phyloP scores from a whole-genome alignment of 768 basidiomycete species.

The Podaxis rugospora region DNA sequence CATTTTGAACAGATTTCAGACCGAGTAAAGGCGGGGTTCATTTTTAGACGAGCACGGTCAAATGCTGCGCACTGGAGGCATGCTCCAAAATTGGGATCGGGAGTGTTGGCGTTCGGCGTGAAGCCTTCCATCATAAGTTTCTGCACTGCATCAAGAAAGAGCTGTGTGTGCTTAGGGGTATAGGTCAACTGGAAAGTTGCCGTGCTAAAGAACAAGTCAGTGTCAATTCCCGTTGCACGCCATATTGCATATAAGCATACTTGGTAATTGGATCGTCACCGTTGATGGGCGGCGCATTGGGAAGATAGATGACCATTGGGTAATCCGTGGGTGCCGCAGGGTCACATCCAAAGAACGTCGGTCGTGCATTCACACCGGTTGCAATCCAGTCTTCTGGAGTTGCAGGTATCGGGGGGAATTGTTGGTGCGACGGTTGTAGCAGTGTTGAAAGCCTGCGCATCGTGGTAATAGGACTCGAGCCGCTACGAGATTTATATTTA shows the following conservation, averaged over 20 bases:
- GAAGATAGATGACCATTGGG: conserved; percentile 71
- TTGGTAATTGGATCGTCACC: conserved; percentile 63
- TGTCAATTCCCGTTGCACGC: neutral
- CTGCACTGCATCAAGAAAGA: conserved; percentile 62
- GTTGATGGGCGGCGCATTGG: conserved; percentile 67
- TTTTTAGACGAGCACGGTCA: conserved; percentile 45
- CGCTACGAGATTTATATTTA: conserved; percentile 29
- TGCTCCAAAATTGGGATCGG: conserved; percentile 58
- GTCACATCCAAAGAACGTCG: conserved; percentile 81
- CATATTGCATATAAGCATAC: conserved; percentile 27
- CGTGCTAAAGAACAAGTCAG: conserved; percentile 34
- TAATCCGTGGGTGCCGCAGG: conserved; percentile 48
- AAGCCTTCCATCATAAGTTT: conserved; percentile 56
- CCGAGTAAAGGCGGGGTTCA: conserved; percentile 27
- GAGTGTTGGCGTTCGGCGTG: conserved; percentile 48
- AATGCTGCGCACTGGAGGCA: conserved; percentile 68
- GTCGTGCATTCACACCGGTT: conserved; percentile 58
- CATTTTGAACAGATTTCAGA: conserved; percentile 41
- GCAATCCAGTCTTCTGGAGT: conserved; percentile 46
- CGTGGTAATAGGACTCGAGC: conserved; percentile 45
- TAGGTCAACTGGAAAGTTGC: conserved; percentile 61
- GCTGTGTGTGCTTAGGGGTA: conserved; percentile 42
- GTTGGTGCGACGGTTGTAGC: conserved; percentile 48
- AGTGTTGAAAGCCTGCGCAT: conserved; percentile 38
- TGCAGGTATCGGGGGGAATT: conserved; percentile 60